Evolutionary conservation across 1,284 basidiomycete species (phyloP), one percentile per base, ranked within the genome.

Genomic region (Vanrija sp.): DNA sequence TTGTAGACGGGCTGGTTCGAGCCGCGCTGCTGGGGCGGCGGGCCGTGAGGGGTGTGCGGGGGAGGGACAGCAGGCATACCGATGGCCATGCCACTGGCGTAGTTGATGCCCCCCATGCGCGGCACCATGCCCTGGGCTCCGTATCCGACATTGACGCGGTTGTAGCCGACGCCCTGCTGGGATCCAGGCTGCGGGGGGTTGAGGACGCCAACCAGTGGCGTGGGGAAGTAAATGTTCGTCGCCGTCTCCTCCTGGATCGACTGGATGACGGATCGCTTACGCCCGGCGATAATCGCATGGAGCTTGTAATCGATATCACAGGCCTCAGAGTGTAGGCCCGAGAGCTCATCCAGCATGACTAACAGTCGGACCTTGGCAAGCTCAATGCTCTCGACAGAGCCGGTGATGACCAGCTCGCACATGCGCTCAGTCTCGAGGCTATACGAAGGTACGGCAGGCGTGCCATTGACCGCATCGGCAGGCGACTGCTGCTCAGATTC

Each of bases 281-380:
- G 86, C 19, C 91, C 91, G 12, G 91, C 89, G 60, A 97, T 84
- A 72, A 97, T 92, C 49, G 88, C 85, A 75, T 97, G 94, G 2
- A 97, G 78, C 74, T 97, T 96, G 78, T 91, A 89, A 73, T 98
- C 95, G 64, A 98, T 91, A 76, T 98, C 95, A 75, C 88, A 89
- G 21, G 83, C 78, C 72, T 98, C 95, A 9, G 89, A 84, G 70
- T 95, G 91, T 18, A 98, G 80, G 18, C 92, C 91, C 58, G 92
- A 90, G 74, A 95, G 77, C 75, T 97, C 91, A 74, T 98, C 96
- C 60, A 98, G 79, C 85, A 97, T 89, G 60, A 97, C 92, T 55
- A 98, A 80, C 47, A 97, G 78, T 47, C 89, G 84, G 51, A 97
- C 88, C 63, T 92, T 86, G 28, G 94, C 95, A 46, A 93, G 81